Evolutionary conservation across 441 rosid genomes (phyloP).

Genomic region (Adansonia gregorii): DNA sequence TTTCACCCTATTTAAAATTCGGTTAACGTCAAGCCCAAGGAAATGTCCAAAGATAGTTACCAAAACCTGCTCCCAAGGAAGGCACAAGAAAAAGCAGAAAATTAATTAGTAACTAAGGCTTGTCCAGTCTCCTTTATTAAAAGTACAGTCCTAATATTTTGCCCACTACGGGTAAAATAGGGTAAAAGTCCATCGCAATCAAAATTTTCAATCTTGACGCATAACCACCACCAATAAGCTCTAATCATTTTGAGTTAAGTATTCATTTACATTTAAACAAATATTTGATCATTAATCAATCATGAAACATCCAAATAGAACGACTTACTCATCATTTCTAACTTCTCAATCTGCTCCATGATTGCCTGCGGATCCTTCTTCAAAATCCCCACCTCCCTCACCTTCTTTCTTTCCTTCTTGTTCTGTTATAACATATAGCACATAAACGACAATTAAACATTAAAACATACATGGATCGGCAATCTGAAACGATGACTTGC

Average conservation of each 20-base stretch:
- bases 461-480: background rate
- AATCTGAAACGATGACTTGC: background rate
- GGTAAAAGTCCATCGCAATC: background rate
- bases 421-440: constrained; percentile 52
- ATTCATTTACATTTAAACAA: background rate
- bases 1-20: background rate
- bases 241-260: background rate
- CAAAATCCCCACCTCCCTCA: constrained; percentile 95
- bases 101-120: background rate
- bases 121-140: background rate
- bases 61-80: background rate
- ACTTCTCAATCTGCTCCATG: constrained; percentile 84
- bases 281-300: background rate
- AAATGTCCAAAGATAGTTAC: background rate
- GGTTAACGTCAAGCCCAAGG: background rate
- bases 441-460: background rate
- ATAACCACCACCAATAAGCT: background rate
- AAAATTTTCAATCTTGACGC: background rate
- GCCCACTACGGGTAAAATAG: background rate
- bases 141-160: background rate
- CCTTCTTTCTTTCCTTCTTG: constrained; percentile 96
- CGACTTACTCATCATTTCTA: constrained; percentile 87
- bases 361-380: constrained; percentile 94
- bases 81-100: background rate
- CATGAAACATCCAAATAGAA: constrained; percentile 16